phyloP scores from a whole-genome alignment of 169 alveolate species.

The Plasmodium adleri region DNA sequence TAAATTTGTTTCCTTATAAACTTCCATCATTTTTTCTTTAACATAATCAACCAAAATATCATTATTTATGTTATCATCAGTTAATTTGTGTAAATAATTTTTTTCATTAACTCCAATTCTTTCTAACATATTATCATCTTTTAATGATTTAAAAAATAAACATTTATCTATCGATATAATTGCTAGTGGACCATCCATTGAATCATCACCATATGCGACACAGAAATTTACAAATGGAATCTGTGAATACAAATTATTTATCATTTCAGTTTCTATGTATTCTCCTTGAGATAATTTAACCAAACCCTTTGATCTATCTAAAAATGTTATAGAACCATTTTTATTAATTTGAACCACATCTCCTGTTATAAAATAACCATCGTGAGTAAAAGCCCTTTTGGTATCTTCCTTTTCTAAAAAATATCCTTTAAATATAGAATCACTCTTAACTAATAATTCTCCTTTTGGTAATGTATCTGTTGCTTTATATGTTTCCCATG shows the following conservation, averaged over 20 bases:
- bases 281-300: slow-evolving; percentile 97
- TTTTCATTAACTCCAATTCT: not conserved
- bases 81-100: not conserved
- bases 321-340: slow-evolving; percentile 91
- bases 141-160: slow-evolving; percentile 7
- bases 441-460: slow-evolving; percentile 93
- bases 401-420: slow-evolving; percentile 91
- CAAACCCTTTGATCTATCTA: slow-evolving; percentile 95
- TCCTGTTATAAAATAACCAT: slow-evolving; percentile 94
- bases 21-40: slow-evolving; percentile 22
- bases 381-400: slow-evolving; percentile 87
- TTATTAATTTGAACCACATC: slow-evolving; percentile 91
- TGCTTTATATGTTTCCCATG: slow-evolving; percentile 76
- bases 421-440: slow-evolving; percentile 91
- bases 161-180: slow-evolving; percentile 26
- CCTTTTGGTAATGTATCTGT: slow-evolving; percentile 92
- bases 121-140: slow-evolving; percentile 11
- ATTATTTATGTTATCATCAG: slow-evolving; percentile 1
- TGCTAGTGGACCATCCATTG: slow-evolving; percentile 64
- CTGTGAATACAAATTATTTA: slow-evolving; percentile 37
- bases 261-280: slow-evolving; percentile 90
- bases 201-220: slow-evolving; percentile 62
- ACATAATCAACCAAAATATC: slow-evolving; percentile 30
- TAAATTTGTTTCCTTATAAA: slow-evolving; percentile 24
- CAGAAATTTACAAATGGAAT: slow-evolving; percentile 18